A percentile compares a stretch with the other conserved stretches of the same genome.
These are phyloP conservation scores for Rhizopogon sp. DNA, from an alignment of 768 basidiomycete species.

Conservation along the genomic window DNA sequence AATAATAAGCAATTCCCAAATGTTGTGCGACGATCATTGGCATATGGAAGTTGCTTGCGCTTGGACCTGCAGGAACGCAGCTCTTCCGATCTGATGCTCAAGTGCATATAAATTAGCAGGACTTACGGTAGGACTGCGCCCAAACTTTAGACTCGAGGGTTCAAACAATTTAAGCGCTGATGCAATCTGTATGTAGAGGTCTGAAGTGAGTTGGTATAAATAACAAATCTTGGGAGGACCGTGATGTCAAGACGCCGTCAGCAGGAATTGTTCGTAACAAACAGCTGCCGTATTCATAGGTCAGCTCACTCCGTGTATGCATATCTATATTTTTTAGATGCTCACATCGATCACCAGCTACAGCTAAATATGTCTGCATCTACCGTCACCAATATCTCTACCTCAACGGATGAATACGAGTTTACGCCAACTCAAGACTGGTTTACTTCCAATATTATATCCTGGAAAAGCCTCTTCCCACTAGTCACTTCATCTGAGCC, in stretches of 20 bases:
- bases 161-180: too few relatives aligned
- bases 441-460: conserved; percentile 42
- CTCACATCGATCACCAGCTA: background rate
- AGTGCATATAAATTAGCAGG: too few relatives aligned
- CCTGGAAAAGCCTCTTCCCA: conserved; percentile 40
- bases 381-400: background rate
- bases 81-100: too few relatives aligned
- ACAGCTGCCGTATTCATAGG: background rate
- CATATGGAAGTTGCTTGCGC: too few relatives aligned
- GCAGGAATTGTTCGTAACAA: background rate
- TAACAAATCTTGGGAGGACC: background rate
- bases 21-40: too few relatives aligned
- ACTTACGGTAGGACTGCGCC: too few relatives aligned
- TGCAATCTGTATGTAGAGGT: too few relatives aligned
- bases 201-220: background rate
- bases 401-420: conserved; percentile 18
- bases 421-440: conserved; percentile 55
- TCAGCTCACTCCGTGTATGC: background rate
- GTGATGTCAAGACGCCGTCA: background rate
- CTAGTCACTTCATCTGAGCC: conserved; percentile 33
- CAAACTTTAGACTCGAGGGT: too few relatives aligned
- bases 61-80: too few relatives aligned
- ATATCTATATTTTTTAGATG: background rate
- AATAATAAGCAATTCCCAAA: too few relatives aligned
- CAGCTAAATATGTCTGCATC: background rate